Evolutionary conservation across 164 flowering plant species (phyloP).

Genomic region (Aristolochia contorta): DNA sequence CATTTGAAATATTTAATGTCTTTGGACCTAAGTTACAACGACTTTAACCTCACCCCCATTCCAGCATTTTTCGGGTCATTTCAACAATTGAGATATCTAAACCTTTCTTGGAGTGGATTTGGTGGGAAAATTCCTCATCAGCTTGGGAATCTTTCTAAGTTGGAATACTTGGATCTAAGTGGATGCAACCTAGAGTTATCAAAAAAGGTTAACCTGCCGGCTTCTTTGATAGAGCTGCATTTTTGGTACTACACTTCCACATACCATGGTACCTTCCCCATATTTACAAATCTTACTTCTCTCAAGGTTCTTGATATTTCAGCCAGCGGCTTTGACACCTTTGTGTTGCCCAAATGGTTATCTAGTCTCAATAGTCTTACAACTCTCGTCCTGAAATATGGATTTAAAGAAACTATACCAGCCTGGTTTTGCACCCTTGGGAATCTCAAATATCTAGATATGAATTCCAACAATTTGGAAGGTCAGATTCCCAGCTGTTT

Average conservation of each 20-base stretch:
- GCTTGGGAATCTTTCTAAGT: constrained; percentile 1
- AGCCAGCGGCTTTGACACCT: not conserved
- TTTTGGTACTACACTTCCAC: not conserved
- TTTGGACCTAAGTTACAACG: constrained; percentile 1
- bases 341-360: not conserved
- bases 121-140: not conserved
- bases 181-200: not conserved
- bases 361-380: not conserved
- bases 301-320: not conserved
- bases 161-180: not conserved
- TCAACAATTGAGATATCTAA: not conserved
- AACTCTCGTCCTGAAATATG: not conserved
- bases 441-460: too few relatives aligned
- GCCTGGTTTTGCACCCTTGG: too few relatives aligned
- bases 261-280: not conserved
- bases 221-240: not conserved
- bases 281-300: not conserved
- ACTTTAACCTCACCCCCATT: not conserved
- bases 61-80: constrained; percentile 1
- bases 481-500: too few relatives aligned
- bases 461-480: too few relatives aligned
- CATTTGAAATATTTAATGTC: not conserved
- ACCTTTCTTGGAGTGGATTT: not conserved
- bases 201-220: not conserved
- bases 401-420: not conserved